Evolutionary conservation across 768 basidiomycete genomes (phyloP).

Genomic region (Tremella mesenterica): DNA sequence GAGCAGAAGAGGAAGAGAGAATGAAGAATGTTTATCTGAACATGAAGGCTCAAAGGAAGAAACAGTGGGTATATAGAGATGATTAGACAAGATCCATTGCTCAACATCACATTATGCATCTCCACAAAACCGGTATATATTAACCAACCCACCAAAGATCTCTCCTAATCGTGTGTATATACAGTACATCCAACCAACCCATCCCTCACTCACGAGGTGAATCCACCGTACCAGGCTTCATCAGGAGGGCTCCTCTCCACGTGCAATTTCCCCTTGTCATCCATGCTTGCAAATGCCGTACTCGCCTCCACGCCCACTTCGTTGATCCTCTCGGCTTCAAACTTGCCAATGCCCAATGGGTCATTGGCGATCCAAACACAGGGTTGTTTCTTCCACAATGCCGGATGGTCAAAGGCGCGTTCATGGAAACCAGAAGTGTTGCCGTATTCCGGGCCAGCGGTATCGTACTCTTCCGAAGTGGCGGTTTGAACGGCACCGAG

Average conservation of each 20-base stretch:
- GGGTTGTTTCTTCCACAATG: conserved; percentile 44
- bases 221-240: conserved; percentile 42
- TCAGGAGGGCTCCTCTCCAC: conserved; percentile 41
- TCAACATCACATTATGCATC: too few species aligned
- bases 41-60: too few species aligned
- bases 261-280: conserved; percentile 31
- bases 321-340: conserved; percentile 39
- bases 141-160: too few species aligned
- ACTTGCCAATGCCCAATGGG: conserved; percentile 38
- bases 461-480: conserved; percentile 18
- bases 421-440: conserved; percentile 41
- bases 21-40: too few species aligned
- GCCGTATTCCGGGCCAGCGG: conserved; percentile 34
- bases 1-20: too few species aligned
- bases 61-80: too few species aligned
- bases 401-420: conserved; percentile 45
- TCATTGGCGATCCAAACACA: conserved; percentile 44
- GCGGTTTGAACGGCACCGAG: not conserved
- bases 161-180: too few species aligned
- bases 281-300: conserved; percentile 39
- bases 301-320: conserved; percentile 35
- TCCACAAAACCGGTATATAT: too few species aligned
- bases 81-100: too few species aligned
- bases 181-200: not conserved
- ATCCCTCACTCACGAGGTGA: conserved; percentile 1